Conservation (phyloP, 768 basidiomycete genomes). For the Rhodotorula taiwanensis region DNA sequence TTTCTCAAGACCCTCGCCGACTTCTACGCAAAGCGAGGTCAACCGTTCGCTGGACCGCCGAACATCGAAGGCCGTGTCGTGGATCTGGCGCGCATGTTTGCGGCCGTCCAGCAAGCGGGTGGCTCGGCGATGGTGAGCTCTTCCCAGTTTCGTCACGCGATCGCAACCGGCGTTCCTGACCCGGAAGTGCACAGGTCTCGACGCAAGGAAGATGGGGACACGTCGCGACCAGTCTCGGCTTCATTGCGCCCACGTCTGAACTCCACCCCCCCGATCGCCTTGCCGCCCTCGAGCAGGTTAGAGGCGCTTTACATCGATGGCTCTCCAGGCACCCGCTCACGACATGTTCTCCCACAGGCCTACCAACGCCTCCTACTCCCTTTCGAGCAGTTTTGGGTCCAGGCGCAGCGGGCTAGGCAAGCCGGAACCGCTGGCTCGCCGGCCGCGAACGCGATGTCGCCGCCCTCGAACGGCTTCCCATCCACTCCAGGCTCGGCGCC, state of each 20-base stretch:
- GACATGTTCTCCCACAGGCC: neutral
- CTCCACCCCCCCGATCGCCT: conserved; percentile 12
- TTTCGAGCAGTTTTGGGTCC: conserved; percentile 20
- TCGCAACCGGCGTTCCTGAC: no score
- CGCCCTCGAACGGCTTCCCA: neutral
- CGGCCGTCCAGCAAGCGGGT: conserved; percentile 8
- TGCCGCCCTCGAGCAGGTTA: conserved; percentile 9
- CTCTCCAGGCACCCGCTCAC: neutral
- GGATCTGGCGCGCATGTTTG: conserved; percentile 18
- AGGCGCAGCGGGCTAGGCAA: conserved; percentile 9
- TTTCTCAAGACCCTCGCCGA: conserved; percentile 22
- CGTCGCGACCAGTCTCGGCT: conserved; percentile 14
- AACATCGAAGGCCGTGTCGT: conserved; percentile 20
- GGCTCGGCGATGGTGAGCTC: conserved; percentile 16
- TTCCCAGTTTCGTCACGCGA: neutral
- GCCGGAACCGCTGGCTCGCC: neutral
- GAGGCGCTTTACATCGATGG: neutral
- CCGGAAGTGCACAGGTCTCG: conserved; percentile 1
- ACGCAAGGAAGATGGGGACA: neutral
- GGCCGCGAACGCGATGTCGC: neutral
- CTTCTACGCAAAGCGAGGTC: conserved; percentile 13
- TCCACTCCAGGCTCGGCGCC: neutral
- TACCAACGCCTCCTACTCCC: conserved; percentile 16
- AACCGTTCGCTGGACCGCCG: conserved; percentile 1
- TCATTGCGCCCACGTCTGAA: neutral